Evolutionary conservation across 768 basidiomycete species (phyloP), one percentile per base, ranked within the genome.

Genomic region (Chiua virens): DNA sequence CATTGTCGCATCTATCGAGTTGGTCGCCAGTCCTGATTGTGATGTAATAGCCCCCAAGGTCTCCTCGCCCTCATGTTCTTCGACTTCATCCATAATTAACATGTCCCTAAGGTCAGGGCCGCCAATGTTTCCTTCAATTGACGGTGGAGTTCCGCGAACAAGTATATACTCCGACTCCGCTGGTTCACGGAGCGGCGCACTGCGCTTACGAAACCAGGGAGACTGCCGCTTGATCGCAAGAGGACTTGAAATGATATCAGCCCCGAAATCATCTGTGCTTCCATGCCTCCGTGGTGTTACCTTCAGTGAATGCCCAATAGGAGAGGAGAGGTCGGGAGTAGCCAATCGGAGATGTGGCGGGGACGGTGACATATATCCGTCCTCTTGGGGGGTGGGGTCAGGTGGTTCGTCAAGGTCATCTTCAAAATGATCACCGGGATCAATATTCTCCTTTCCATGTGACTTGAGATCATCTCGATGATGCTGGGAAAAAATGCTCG

Each of bases 311-410:
- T 64, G 71, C 28, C 72, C 73, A 36, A 73, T 53, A 21, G 88
- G 87, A 11, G 88, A 89, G 42, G 86, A 88, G 25, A 90, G 59
- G 51, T 87, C 81, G 22, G 77, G 77, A 34, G 83, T 84, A 54
- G 73, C 73, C 52, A 68, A 70, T 44, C 75, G 76, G 54, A 65
- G 60, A 56, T 76, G 72, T 21, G 81, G 81, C 42, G 79, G 71
- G 9, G 79, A 71, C 15, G 88, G 89, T n/a, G 89, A 89, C 47
- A 87, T 75, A 67, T 92, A 92, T 15, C 90, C 89, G 53, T 88
- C 88, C 63, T 92, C 90, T 69, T 89, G 89, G 61, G 76, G 74
- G 15, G 89, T 81, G 10, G 58, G 61, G 45, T 80, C 75, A 30
- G 64, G 58, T 41, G 53, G 60, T 22, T 75, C 65, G 27, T 74